phyloP scores from a whole-genome alignment of 331 rosid species.

The Malus hybrid region DNA sequence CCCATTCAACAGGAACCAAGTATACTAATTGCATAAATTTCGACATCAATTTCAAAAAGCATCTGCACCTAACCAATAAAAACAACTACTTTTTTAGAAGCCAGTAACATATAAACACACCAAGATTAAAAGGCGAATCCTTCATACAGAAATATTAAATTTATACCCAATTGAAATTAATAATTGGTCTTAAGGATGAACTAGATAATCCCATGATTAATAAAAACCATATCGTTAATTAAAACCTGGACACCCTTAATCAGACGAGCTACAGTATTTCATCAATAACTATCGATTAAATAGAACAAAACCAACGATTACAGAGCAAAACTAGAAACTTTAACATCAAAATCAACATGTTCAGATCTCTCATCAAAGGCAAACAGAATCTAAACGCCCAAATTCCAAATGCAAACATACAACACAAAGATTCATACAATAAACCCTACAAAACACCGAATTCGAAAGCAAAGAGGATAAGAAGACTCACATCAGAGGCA shows the following conservation, averaged over 20 bases:
- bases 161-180: neutral
- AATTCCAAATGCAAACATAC: neutral
- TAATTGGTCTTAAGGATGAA: neutral
- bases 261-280: neutral
- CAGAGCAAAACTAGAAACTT: neutral
- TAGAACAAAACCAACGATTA: neutral
- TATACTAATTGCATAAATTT: neutral
- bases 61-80: no score
- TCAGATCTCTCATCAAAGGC: neutral
- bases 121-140: no score
- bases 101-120: neutral
- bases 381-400: neutral
- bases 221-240: neutral
- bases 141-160: no score
- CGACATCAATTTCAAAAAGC: neutral
- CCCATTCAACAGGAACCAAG: no score
- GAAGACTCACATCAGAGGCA: constrained; percentile 59
- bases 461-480: no score
- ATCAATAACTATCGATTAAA: no score
- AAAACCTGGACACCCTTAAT: neutral
- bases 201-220: neutral
- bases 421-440: no score
- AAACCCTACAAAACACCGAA: neutral
- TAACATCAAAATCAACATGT: neutral
- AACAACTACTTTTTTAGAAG: no score